Evolutionary conservation across 495 filamentous ascomycete genomes (phyloP).

Genomic region (Penicillium goetzii): DNA sequence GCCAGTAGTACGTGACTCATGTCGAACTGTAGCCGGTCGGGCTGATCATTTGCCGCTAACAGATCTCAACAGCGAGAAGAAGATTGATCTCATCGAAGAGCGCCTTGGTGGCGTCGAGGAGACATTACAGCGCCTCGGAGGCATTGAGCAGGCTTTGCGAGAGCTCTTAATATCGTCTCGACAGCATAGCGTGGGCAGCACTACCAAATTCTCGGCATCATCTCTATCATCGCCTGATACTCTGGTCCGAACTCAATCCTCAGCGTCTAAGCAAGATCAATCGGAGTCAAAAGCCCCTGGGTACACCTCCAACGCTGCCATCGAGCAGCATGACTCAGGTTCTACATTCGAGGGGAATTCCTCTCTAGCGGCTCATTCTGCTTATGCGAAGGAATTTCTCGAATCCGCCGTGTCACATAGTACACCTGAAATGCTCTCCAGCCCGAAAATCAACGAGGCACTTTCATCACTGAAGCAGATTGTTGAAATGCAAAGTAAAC

Average conservation of each 20-base stretch:
- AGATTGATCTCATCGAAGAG: conserved; percentile 68
- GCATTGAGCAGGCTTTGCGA: conserved; percentile 58
- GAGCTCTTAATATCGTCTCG: conserved; percentile 32
- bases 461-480: conserved; percentile 62
- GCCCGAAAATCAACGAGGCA: conserved; percentile 58
- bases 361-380: conserved; percentile 63
- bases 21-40: background rate
- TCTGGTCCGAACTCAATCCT: conserved; percentile 9
- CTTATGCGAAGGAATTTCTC: conserved; percentile 64
- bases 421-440: conserved; percentile 46
- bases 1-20: conserved; percentile 60
- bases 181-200: background rate
- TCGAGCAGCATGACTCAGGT: conserved; percentile 48
- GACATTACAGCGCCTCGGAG: conserved; percentile 59
- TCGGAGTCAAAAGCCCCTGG: conserved; percentile 24
- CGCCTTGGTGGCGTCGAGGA: conserved; percentile 62
- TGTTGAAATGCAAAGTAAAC: conserved; percentile 51
- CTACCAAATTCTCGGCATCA: conserved; percentile 17
- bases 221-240: conserved; percentile 27
- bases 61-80: conserved; percentile 57
- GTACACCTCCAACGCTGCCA: conserved; percentile 29
- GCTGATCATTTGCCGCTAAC: conserved; percentile 2
- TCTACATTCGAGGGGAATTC: conserved; percentile 63
- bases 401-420: conserved; percentile 61
- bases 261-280: conserved; percentile 15